Evolutionary conservation across 306 rosid genomes (phyloP).

Genomic region (Citrullus amarus): DNA sequence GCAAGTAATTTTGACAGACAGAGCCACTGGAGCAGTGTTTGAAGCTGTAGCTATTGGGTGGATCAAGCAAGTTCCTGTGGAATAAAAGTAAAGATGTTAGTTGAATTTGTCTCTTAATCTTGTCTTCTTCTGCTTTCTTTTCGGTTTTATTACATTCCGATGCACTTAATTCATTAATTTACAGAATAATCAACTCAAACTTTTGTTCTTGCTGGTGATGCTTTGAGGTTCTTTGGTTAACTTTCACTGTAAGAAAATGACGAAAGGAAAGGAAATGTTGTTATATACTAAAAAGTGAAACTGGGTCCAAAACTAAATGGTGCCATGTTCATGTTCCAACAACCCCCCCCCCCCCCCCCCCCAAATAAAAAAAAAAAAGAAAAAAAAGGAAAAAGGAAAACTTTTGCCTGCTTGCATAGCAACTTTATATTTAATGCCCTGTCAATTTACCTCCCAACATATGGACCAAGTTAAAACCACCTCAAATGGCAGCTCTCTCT

Average conservation of each 20-base stretch:
- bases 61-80: slow-evolving; percentile 7
- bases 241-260: neutral
- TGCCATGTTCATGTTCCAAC: neutral
- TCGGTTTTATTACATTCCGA: neutral
- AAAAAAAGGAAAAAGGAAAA: neutral
- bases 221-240: neutral
- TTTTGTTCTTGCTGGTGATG: slow-evolving; percentile 4
- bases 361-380: neutral
- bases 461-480: neutral
- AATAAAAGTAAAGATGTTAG: slow-evolving; percentile 4
- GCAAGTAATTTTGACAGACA: slow-evolving; percentile 1
- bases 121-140: neutral
- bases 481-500: neutral
- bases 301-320: neutral
- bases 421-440: neutral
- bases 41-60: slow-evolving; percentile 2
- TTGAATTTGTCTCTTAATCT: neutral
- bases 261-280: neutral
- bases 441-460: slow-evolving; percentile 8
- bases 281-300: neutral
- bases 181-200: neutral
- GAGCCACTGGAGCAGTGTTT: slow-evolving; percentile 4
- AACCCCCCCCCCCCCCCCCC: neutral
- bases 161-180: neutral
- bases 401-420: neutral